phyloP scores from a whole-genome alignment of 331 rosid genomes.

The Telfairia occidentalis region DNA sequence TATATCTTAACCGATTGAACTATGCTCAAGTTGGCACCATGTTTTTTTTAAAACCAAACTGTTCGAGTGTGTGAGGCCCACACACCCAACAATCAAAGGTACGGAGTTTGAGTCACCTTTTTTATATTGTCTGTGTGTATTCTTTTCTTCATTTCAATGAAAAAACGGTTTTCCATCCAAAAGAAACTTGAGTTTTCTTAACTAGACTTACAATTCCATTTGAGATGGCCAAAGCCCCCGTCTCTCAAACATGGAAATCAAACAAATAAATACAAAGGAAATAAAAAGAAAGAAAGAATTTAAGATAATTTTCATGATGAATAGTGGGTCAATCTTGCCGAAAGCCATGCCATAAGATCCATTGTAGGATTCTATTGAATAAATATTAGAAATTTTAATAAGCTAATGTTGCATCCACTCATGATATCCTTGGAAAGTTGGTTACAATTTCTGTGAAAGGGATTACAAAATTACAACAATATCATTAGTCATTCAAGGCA shows the following conservation, averaged over 20 bases:
- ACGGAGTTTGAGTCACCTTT: not conserved
- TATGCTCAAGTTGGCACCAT: no score
- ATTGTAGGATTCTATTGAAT: no score
- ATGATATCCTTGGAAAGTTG: no score
- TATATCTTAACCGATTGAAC: no score
- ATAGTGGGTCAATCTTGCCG: no score
- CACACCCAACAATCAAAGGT: not conserved
- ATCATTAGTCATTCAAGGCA: not conserved
- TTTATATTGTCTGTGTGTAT: not conserved
- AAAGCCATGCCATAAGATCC: no score
- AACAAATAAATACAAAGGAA: not conserved
- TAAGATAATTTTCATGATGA: not conserved
- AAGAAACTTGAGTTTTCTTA: no score
- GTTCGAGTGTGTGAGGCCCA: not conserved
- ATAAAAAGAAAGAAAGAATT: not conserved
- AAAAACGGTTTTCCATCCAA: not conserved
- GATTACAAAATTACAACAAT: not conserved
- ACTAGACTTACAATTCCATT: not conserved
- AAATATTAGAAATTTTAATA: no score
- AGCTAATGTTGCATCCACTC: no score
- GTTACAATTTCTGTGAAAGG: not conserved
- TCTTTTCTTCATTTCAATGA: not conserved
- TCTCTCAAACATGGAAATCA: not conserved
- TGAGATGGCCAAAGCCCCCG: not conserved
- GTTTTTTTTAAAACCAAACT: not conserved